These are phyloP conservation scores for Phalaenopsis aphrodite DNA, from an alignment of 106 monocot genomes.

Conservation along the genomic window DNA sequence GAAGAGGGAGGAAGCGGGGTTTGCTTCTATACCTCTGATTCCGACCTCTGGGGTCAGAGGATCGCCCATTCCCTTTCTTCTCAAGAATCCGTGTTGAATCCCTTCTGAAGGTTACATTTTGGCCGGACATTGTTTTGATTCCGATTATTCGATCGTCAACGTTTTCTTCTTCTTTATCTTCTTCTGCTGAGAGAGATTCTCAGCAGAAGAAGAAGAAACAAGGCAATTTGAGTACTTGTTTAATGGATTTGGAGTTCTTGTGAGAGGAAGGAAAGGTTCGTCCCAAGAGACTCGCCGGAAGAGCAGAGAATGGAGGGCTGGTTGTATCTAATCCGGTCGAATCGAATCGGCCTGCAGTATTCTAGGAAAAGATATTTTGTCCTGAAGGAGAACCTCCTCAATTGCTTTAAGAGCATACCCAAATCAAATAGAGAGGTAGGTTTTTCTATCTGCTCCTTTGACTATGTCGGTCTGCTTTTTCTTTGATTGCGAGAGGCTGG, in stretches of 20 bases:
- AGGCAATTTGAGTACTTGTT: background rate
- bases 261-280: background rate
- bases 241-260: background rate
- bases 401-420: constrained; percentile 41
- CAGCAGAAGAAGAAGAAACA: constrained; percentile 12
- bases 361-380: constrained; percentile 51
- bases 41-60: background rate
- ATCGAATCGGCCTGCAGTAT: constrained; percentile 45
- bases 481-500: background rate
- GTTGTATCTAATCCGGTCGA: constrained; percentile 57
- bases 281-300: background rate
- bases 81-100: background rate
- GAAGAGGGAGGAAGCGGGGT: background rate
- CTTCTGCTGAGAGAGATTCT: constrained; percentile 7
- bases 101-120: background rate
- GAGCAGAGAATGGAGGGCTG: constrained; percentile 44
- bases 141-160: background rate
- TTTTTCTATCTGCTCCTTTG: background rate
- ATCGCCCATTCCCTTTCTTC: background rate
- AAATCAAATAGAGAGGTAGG: constrained; percentile 7
- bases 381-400: constrained; percentile 37
- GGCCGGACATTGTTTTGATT: background rate
- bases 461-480: background rate
- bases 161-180: constrained; percentile 2
- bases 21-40: constrained; percentile 1